These are phyloP conservation scores for Aspergillus sclerotioniger DNA, from an alignment of 495 filamentous ascomycete genomes.

Conservation along the genomic window DNA sequence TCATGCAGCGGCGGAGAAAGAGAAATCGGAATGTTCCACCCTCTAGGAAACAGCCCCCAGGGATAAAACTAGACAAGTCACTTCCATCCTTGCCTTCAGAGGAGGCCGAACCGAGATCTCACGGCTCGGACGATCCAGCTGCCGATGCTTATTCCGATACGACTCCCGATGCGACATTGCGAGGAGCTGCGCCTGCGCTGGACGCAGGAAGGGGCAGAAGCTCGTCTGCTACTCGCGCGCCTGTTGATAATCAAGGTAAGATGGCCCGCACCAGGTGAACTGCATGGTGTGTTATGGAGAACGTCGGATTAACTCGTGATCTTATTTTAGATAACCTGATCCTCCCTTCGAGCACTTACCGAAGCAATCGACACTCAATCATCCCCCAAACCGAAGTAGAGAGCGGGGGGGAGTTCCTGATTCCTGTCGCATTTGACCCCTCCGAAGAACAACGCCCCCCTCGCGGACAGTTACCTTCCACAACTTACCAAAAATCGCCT, in stretches of 20 bases:
- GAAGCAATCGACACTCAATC: constrained; percentile 71
- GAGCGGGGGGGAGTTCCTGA: constrained; percentile 75
- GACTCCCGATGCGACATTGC: constrained; percentile 68
- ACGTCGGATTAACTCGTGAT: background rate
- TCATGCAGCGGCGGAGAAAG: constrained; percentile 94
- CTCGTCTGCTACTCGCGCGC: constrained; percentile 9
- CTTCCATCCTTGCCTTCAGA: constrained; percentile 85
- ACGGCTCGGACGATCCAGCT: constrained; percentile 63
- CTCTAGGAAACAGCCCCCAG: constrained; percentile 52
- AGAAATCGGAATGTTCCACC: constrained; percentile 64
- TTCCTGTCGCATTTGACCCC: constrained; percentile 88
- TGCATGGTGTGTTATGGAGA: background rate
- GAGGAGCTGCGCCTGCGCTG: constrained; percentile 48
- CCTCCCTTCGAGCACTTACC: constrained; percentile 73
- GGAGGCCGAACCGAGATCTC: constrained; percentile 56
- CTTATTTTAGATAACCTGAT: constrained; percentile 53
- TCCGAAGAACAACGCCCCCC: constrained; percentile 62
- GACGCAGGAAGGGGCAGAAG: constrained; percentile 24
- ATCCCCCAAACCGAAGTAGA: constrained; percentile 58
- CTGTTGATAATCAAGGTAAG: constrained; percentile 26
- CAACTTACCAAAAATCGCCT: constrained; percentile 17
- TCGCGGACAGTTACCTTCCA: constrained; percentile 21
- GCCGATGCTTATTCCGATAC: constrained; percentile 65
- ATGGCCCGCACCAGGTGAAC: background rate
- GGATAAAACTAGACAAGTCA: constrained; percentile 84